Evolutionary conservation across 352 stramenopile species (phyloP), one percentile per base, ranked within the genome.

Genomic region (Elongisporangium prolatum): DNA sequence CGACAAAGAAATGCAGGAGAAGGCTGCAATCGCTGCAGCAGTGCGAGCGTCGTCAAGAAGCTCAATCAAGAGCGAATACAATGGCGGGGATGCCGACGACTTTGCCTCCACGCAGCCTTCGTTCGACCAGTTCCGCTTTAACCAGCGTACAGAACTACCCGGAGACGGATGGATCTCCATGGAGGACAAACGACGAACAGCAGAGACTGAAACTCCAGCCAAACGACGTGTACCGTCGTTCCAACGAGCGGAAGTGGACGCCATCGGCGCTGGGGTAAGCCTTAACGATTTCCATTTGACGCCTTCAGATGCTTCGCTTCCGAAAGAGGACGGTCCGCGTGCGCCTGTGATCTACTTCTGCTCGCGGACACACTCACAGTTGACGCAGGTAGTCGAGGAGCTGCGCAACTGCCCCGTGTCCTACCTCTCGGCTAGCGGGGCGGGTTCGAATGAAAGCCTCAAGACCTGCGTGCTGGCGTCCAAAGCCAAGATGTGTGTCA

Each of bases 331-430:
- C 24, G 57, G 64, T 63, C 20, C 61, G 70, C 6, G 62, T 86
- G 20, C 78, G 20, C 84, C 79, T 13, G 74, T 73, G 28, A 96
- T 96, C 56, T 95, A 82, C 63, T 96, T 95, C 52, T 93, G 84
- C 60, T 96, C 87, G n/a, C 81, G 87, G 0, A 96, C 87, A 38
- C 87, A 96, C 56, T 95, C 85, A 54, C 86, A 96, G 63, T 52
- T 96, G 14, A 67, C 85, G 16, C 87, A 96, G 67, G 83, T 93
- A 21, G 70, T 91, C 11, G 72, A 89, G 16, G 83, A 95, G 67
- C 68, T 95, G 21, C 91, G 91, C 69, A 86, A 72, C 58, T 92
- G 78, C 50, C 81, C 82, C 17, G 54, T 72, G 56, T 82, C 78
- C 24, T 91, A 90, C 60, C 52, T 91, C 1, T 44, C 34, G 11